These are phyloP conservation scores for Nemania diffusa DNA, from an alignment of 2,329 filamentous ascomycete species.

Conservation along the genomic window DNA sequence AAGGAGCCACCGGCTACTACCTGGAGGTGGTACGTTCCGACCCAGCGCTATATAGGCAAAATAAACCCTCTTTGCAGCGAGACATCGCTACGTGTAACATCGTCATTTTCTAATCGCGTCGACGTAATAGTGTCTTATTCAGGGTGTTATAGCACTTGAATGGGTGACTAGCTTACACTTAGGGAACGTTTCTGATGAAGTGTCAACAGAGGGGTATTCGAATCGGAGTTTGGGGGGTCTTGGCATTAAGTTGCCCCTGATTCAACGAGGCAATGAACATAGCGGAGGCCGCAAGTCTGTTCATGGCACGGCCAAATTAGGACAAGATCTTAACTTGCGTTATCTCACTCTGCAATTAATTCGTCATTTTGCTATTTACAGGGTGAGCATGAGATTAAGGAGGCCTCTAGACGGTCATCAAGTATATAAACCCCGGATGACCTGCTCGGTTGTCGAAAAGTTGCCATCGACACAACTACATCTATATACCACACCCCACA, in stretches of 20 bases:
- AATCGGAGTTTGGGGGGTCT: neutral
- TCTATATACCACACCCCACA: neutral
- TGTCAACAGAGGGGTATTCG: neutral
- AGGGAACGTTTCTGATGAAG: neutral
- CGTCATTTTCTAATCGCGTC: neutral
- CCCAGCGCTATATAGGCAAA: neutral
- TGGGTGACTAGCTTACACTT: neutral
- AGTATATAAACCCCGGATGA: constrained; percentile 27
- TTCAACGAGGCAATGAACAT: constrained; percentile 3
- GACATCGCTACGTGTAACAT: neutral
- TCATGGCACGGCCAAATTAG: constrained; percentile 7
- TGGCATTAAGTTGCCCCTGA: neutral
- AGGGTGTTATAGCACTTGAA: neutral
- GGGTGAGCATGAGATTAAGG: neutral
- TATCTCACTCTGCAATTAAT: neutral
- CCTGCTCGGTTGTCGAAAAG: constrained; percentile 7
- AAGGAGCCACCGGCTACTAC: no score
- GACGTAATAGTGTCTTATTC: neutral
- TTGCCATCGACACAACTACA: constrained; percentile 17
- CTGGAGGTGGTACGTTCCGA: no score
- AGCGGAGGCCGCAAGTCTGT: neutral
- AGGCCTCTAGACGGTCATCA: neutral
- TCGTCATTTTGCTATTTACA: neutral
- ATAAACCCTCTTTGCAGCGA: neutral
- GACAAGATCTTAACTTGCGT: neutral